Base-by-base conservation (phyloP, 1,284 basidiomycete species). In the Malassezia globosa region DNA sequence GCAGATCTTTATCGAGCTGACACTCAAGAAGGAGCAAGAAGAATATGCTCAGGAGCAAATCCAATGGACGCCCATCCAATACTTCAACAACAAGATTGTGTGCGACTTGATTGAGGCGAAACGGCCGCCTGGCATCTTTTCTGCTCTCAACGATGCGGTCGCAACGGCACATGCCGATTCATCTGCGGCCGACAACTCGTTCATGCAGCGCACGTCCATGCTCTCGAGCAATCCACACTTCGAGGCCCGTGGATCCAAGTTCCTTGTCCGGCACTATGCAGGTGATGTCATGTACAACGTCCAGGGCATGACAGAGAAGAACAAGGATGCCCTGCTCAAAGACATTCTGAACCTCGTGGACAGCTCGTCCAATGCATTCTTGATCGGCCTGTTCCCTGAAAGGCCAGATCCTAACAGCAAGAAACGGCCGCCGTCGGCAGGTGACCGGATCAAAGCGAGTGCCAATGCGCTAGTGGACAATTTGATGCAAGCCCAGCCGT, bases 271-370 rank as follows among this genome's bases (percentile, higher is more conserved):
- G 68, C 67, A 70, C 50, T 69, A 70, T 38, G 92, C 92, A 23
- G 94, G 94, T 60, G 94, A 97, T 69, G 94, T 99, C 59, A 86
- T 90, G 81, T 99, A 99, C 77, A 94, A 89, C 59, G 82, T 97
- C 7, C 72, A 83, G 13, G 94, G 94, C 7, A 97, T 97, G 94
- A 97, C 94, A 14, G 94, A 99, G 75, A 99, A 97, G 80, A 99
- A 99, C 78, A 97, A 97, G 78, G 94, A 99, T 65, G 81, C 87
- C 5, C 78, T 99, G 25, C 79, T 89, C 72, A 96, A 96, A 73
- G 94, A 97, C 69, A 77, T 97, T 33, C 77, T 96, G 42, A 89
- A 96, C 66, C 79, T 97, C 38, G 78, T 97, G 51, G 85, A 81
- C 27, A 76, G 77, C 36, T 66, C 63, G 14, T 43, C 54, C 23